Percentiles rank a stretch among this genome's conserved stretches.
These are phyloP conservation scores for Coemansia sp. DNA, from an alignment of 192 early-diverging fungal genomes.

Conservation along the genomic window DNA sequence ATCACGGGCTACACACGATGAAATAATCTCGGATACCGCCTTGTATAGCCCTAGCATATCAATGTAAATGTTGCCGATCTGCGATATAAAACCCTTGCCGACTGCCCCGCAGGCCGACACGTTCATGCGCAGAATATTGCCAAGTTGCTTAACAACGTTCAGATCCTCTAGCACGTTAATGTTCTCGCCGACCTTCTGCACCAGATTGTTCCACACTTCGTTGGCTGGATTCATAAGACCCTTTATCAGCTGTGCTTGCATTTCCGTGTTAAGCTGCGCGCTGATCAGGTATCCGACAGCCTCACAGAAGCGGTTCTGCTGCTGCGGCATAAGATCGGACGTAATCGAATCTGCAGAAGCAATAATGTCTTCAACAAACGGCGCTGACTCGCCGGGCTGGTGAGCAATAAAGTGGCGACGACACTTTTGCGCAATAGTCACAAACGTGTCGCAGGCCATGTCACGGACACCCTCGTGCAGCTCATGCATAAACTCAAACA, in stretches of 20 bases:
- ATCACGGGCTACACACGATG: constrained; percentile 67
- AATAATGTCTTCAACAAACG: constrained; percentile 98
- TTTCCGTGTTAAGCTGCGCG: constrained; percentile 76
- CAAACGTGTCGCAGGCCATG: constrained; percentile 99
- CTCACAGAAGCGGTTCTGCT: constrained; percentile 98
- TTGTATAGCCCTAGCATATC: constrained; percentile 92
- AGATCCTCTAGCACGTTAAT: constrained; percentile 72
- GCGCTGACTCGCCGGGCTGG: constrained; percentile 82
- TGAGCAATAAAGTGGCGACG: constrained; percentile 92
- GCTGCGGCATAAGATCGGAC: constrained; percentile 83
- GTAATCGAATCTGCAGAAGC: constrained; percentile 77
- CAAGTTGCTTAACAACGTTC: constrained; percentile 81
- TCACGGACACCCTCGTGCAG: constrained; percentile 99
- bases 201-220: constrained; percentile 79
- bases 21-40: constrained; percentile 82
- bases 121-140: constrained; percentile 94
- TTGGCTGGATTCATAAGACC: constrained; percentile 91
- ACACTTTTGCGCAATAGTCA: constrained; percentile 98
- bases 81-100: constrained; percentile 83
- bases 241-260: constrained; percentile 79
- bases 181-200: constrained; percentile 75
- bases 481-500: constrained; percentile 99
- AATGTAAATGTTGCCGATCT: constrained; percentile 86
- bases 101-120: constrained; percentile 86
- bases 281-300: constrained; percentile 98